Evolutionary conservation across 345 rosid species (phyloP).

Genomic region (Populus tremula): DNA sequence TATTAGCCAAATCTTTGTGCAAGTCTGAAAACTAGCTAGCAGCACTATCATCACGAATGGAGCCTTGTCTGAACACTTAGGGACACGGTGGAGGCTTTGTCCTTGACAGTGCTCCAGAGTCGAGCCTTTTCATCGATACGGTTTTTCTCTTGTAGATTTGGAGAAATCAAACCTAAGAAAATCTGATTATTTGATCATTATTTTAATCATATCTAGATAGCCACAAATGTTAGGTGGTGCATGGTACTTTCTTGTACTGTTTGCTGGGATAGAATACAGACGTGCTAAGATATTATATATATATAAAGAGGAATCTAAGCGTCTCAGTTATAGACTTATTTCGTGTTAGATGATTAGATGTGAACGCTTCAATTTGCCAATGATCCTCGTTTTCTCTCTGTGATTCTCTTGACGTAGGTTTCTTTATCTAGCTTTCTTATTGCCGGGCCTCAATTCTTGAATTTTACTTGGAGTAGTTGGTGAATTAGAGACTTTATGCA

Average conservation of each 20-base stretch:
- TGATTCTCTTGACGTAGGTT: not conserved
- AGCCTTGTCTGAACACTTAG: conserved; percentile 26
- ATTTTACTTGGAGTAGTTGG: conserved; percentile 10
- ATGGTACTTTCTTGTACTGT: conserved; percentile 30
- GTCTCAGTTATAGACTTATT: not conserved
- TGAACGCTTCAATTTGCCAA: conserved; percentile 4
- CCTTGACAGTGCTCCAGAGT: conserved; percentile 6
- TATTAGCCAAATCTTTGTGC: conserved; percentile 9
- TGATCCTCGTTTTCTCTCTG: not conserved
- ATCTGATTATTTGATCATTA: conserved; percentile 7
- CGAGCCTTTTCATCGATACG: conserved; percentile 18
- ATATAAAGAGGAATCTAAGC: not conserved
- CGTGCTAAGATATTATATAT: not conserved
- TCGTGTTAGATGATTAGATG: not conserved
- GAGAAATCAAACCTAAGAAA: conserved; percentile 24
- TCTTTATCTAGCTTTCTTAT: not conserved
- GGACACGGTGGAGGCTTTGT: conserved; percentile 37
- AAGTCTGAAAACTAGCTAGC: conserved; percentile 6
- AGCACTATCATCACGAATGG: conserved; percentile 18
- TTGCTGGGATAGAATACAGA: conserved; percentile 11
- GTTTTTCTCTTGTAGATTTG: conserved; percentile 14
- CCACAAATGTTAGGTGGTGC: conserved; percentile 21
- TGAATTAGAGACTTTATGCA: not conserved
- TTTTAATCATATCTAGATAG: conserved; percentile 16
- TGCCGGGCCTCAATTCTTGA: not conserved